Evolutionary conservation across 805 yeast genomes (phyloP), one percentile per base, ranked within the genome.

Genomic region (Ascoidea rubescens): DNA sequence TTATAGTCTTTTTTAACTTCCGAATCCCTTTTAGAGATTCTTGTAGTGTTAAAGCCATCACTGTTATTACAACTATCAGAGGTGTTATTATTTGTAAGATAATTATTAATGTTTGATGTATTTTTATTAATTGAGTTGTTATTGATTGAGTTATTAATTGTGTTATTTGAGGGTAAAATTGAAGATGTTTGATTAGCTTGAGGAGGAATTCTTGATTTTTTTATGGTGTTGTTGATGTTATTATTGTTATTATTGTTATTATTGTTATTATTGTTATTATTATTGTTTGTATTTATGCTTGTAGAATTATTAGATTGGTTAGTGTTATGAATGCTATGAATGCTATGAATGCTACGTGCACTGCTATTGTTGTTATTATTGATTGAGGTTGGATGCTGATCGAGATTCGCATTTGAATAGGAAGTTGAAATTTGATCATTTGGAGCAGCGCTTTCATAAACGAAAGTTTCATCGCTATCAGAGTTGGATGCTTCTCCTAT

Each of bases 381-480:
- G 31, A 28, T 49, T 43, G 5, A 42, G 10, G 37, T 33, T 8
- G 30, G 17, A 33, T 37, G 50, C 31, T 21, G 47, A 43, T 52
- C 51, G 31, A 37, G 49, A 45, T 14, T 32, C 47, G 55, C 42
- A 49, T 62, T 67, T 49, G 43, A 37, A 8, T 10, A 37, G 14
- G 43, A 8, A 37, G 57, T 30, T 30, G 55, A 49, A 47, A 44
- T 50, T 42, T 51, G 56, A 46, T 52, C 46, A 8, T 51, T 49
- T 33, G 53, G 56, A 10, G 54, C 56, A 5, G 65, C 58, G 31
- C 71, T 78, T 60, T 90, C 97, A 64, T 91, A 91, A n/a, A 91
- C 96, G 72, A 93, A 91, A 1, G 96, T 88, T 64, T 93, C 99
- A 59, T 90, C 96, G 31, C 89, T 80, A 64, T 90, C 97, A 42